A percentile compares a stretch with the other conserved stretches of the same genome.
Conservation (phyloP, 768 basidiomycete genomes). For the Tylopilus intermedius region DNA sequence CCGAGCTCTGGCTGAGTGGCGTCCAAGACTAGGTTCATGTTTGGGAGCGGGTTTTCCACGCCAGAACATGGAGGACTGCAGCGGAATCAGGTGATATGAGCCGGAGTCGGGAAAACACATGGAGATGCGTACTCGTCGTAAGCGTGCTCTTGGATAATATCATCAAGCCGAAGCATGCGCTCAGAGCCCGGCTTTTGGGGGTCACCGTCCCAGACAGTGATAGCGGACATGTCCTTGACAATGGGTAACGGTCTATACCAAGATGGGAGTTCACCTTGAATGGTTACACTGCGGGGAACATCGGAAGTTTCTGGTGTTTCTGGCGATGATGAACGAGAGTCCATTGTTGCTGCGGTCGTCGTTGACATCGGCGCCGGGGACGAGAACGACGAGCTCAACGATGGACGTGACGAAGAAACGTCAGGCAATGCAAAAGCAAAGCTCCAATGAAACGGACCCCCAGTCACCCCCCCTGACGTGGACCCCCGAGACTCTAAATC, state of each 20-base stretch:
- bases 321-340: slow-evolving; percentile 71
- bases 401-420: slow-evolving; percentile 1
- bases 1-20: slow-evolving; percentile 35
- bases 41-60: slow-evolving; percentile 16
- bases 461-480: background rate
- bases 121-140: slow-evolving; percentile 63
- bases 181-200: slow-evolving; percentile 46
- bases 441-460: background rate
- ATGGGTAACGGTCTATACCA: slow-evolving; percentile 54
- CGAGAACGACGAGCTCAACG: slow-evolving; percentile 5
- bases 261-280: slow-evolving; percentile 47
- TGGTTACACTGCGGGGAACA: slow-evolving; percentile 42
- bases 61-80: slow-evolving; percentile 19
- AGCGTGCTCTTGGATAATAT: slow-evolving; percentile 67
- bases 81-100: slow-evolving; percentile 1
- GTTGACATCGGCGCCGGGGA: slow-evolving; percentile 46
- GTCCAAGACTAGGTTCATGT: slow-evolving; percentile 14
- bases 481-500: slow-evolving; percentile 13
- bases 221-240: slow-evolving; percentile 35
- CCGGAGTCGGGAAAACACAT: slow-evolving; percentile 4
- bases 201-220: slow-evolving; percentile 43
- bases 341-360: slow-evolving; percentile 45
- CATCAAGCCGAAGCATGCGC: slow-evolving; percentile 62
- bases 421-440: background rate
- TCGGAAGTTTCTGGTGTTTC: slow-evolving; percentile 63